phyloP scores from a whole-genome alignment of 495 filamentous ascomycete genomes.

The Penicillium lagena region DNA sequence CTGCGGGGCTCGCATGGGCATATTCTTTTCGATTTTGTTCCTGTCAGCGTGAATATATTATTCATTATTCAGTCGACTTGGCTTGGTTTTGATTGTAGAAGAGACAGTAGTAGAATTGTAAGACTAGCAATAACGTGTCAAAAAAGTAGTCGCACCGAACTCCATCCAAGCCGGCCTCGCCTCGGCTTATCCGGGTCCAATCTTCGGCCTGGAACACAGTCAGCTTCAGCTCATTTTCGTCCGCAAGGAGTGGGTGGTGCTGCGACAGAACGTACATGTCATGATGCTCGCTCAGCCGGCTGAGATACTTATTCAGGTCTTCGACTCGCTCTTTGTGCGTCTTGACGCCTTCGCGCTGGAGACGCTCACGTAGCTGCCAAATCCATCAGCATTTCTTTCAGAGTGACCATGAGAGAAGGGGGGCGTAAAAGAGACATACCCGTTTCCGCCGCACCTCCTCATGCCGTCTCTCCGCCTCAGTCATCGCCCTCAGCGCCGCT shows the following conservation, averaged over 20 bases:
- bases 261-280: constrained; percentile 63
- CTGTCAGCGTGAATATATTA: neutral
- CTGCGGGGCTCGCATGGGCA: constrained; percentile 13
- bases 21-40: constrained; percentile 1
- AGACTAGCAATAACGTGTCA: too few species aligned
- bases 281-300: constrained; percentile 89
- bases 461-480: constrained; percentile 75
- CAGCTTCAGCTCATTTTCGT: too few species aligned
- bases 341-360: constrained; percentile 80
- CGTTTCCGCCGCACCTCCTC: constrained; percentile 74
- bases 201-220: constrained; percentile 51
- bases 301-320: constrained; percentile 89
- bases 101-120: too few species aligned
- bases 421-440: constrained; percentile 45
- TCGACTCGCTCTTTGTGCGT: constrained; percentile 96
- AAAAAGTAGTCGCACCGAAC: neutral
- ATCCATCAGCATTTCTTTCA: constrained; percentile 6
- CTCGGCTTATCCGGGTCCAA: constrained; percentile 57
- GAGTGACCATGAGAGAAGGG: neutral
- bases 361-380: constrained; percentile 57
- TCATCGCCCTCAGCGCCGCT: constrained; percentile 48
- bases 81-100: too few species aligned
- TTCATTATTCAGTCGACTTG: neutral
- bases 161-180: neutral
- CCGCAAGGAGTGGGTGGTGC: too few species aligned